These are phyloP conservation scores for Ophiostoma sp. DNA, from an alignment of 2,329 filamentous ascomycete genomes.

Conservation along the genomic window DNA sequence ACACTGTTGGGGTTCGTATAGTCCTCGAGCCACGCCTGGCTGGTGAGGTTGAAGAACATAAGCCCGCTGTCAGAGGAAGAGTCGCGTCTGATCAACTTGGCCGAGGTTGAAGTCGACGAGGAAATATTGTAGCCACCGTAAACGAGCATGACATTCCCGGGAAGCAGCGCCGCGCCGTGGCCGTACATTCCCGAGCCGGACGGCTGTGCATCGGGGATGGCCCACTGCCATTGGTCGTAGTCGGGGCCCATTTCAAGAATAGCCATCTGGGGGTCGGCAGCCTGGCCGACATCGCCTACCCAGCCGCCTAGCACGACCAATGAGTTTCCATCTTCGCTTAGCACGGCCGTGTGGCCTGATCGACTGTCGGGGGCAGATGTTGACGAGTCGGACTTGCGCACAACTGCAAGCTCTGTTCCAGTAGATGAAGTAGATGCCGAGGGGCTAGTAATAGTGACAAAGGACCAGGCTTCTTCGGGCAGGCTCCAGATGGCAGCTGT, in stretches of 20 bases:
- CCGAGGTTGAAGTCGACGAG: background rate
- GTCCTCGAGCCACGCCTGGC: constrained; percentile 47
- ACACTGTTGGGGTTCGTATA: constrained; percentile 42
- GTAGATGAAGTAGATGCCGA: constrained; percentile 20
- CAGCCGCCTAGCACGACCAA: constrained; percentile 83
- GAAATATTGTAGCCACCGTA: constrained; percentile 56
- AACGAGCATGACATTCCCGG: constrained; percentile 64
- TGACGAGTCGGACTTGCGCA: constrained; percentile 10
- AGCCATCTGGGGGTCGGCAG: constrained; percentile 76
- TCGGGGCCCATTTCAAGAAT: constrained; percentile 69
- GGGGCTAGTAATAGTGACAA: constrained; percentile 56
- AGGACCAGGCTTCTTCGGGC: constrained; percentile 82
- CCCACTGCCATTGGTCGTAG: constrained; percentile 72
- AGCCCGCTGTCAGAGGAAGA: constrained; percentile 29
- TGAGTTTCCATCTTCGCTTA: constrained; percentile 71
- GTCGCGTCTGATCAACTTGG: constrained; percentile 12
- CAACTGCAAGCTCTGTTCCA: constrained; percentile 51
- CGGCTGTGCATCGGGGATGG: constrained; percentile 51
- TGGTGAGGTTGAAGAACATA: constrained; percentile 54
- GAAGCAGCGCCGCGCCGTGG: constrained; percentile 58
- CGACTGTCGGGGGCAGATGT: constrained; percentile 51
- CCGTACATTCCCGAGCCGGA: constrained; percentile 51
- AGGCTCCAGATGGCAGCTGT: constrained; percentile 81
- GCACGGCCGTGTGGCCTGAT: constrained; percentile 80
- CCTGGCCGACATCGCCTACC: constrained; percentile 73